These are phyloP conservation scores for Raphidocelis subcapitata DNA, from an alignment of 139 green algal genomes.

Conservation along the genomic window DNA sequence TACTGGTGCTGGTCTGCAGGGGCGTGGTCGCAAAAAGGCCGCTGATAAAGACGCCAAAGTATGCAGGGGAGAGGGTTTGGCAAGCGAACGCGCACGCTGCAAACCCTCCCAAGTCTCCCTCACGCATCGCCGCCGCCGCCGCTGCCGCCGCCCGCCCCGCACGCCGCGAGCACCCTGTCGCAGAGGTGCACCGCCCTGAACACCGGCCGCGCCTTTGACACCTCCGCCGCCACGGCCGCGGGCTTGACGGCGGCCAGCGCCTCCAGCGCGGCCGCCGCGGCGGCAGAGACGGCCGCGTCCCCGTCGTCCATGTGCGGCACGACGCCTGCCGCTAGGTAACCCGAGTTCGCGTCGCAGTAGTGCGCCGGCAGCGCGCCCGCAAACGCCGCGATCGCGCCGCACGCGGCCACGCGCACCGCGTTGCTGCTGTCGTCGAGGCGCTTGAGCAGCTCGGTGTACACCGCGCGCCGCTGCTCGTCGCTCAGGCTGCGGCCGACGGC, in stretches of 20 bases:
- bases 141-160: constrained; percentile 11
- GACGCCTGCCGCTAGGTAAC: constrained; percentile 64
- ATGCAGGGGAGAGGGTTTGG: no score
- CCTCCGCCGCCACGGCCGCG: constrained; percentile 31
- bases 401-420: constrained; percentile 37
- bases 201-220: constrained; percentile 51
- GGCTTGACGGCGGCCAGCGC: constrained; percentile 42
- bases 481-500: constrained; percentile 32
- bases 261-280: constrained; percentile 30
- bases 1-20: no score
- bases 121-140: neutral
- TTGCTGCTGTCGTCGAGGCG: constrained; percentile 84
- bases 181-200: constrained; percentile 55
- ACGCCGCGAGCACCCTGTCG: constrained; percentile 44
- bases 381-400: constrained; percentile 46
- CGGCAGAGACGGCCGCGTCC: constrained; percentile 53
- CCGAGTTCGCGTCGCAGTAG: constrained; percentile 68
- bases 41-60: no score
- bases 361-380: constrained; percentile 21
- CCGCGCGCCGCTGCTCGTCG: constrained; percentile 45
- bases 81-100: no score
- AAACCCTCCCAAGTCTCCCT: neutral
- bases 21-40: no score
- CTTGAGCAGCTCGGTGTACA: constrained; percentile 82
- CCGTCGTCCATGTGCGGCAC: constrained; percentile 84